Evolutionary conservation across 83 land plant genomes (phyloP).

Genomic region (Thuja plicata): DNA sequence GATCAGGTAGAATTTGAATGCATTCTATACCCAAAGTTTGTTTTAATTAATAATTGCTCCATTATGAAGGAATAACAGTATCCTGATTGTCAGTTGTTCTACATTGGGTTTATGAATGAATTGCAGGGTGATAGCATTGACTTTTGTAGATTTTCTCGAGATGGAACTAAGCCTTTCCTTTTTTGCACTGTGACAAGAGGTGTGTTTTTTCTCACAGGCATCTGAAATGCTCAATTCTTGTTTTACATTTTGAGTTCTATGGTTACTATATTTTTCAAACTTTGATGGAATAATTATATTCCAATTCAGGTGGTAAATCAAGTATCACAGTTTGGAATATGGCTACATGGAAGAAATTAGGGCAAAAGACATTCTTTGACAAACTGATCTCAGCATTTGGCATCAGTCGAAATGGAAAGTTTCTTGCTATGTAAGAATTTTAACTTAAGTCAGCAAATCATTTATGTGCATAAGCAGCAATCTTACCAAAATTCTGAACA

Average conservation of each 20-base stretch:
- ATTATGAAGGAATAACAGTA: constrained; percentile 1
- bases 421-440: constrained; percentile 61
- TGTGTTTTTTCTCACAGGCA: constrained; percentile 15
- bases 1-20: constrained; percentile 37
- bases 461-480: not conserved
- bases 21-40: not conserved
- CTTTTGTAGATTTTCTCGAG: constrained; percentile 72
- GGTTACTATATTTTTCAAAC: not conserved
- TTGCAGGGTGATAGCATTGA: constrained; percentile 71
- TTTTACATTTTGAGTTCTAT: not conserved
- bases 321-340: constrained; percentile 64
- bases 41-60: not conserved
- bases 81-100: not conserved
- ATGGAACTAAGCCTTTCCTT: constrained; percentile 81
- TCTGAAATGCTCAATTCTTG: not conserved
- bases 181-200: constrained; percentile 74
- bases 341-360: constrained; percentile 68
- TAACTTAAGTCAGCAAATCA: not conserved
- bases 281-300: not conserved
- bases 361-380: constrained; percentile 47
- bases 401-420: constrained; percentile 71
- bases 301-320: constrained; percentile 45
- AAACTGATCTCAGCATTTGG: constrained; percentile 60
- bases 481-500: not conserved
- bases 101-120: not conserved